Conservation (phyloP, 2,329 filamentous ascomycete genomes). For the Plenodomus tracheiphilus region DNA sequence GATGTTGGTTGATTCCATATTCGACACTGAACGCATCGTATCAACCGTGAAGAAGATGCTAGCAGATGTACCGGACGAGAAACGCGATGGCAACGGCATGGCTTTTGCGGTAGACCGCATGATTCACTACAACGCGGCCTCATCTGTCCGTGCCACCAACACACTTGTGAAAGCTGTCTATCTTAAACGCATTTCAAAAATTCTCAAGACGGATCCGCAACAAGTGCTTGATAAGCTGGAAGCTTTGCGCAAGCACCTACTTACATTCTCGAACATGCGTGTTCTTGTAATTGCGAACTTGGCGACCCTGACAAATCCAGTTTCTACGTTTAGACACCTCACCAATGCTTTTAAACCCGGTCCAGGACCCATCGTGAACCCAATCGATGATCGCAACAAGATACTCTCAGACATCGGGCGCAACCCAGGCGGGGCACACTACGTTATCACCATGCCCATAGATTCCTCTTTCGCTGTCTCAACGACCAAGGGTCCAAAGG, state of each 20-base stretch:
- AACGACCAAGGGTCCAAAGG: conserved; percentile 72
- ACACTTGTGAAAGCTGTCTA: conserved; percentile 87
- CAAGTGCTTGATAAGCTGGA: conserved; percentile 78
- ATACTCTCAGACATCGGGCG: conserved; percentile 77
- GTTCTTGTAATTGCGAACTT: conserved; percentile 83
- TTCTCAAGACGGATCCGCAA: conserved; percentile 75
- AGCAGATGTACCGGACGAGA: conserved; percentile 88
- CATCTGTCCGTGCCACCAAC: conserved; percentile 74
- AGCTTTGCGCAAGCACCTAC: conserved; percentile 72
- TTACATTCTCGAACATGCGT: conserved; percentile 83
- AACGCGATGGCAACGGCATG: conserved; percentile 79
- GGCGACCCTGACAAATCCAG: conserved; percentile 71
- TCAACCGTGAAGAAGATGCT: conserved; percentile 76
- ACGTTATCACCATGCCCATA: conserved; percentile 87
- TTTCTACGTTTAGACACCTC: conserved; percentile 75
- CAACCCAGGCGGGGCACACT: conserved; percentile 72
- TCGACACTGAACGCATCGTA: conserved; percentile 70
- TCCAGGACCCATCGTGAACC: conserved; percentile 60
- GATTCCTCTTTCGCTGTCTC: conserved; percentile 89
- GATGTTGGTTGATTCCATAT: conserved; percentile 85
- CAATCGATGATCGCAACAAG: conserved; percentile 69
- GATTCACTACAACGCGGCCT: conserved; percentile 77
- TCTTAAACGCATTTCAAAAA: conserved; percentile 79
- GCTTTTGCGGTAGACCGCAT: conserved; percentile 68
- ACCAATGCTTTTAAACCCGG: conserved; percentile 54